Percentiles rank a stretch among this genome's conserved stretches.
These are phyloP conservation scores for Sporothrix pallida DNA, from an alignment of 2,329 filamentous ascomycete species.

Conservation along the genomic window DNA sequence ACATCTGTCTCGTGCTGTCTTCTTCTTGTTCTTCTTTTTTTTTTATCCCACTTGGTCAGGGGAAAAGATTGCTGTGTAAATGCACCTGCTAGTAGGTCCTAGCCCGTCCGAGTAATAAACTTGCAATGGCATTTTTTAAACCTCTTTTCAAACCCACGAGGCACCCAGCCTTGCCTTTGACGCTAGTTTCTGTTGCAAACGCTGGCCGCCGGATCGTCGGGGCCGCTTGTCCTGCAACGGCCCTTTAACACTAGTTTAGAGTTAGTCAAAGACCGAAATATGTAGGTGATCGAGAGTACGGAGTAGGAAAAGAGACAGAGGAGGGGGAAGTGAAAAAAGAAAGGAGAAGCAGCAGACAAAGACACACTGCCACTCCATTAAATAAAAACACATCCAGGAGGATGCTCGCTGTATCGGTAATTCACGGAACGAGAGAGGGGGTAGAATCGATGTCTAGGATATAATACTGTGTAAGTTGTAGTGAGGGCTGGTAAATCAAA, in stretches of 20 bases:
- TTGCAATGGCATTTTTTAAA: not conserved
- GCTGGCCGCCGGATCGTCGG: conserved; percentile 35
- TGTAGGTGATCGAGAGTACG: not conserved
- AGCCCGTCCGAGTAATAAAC: too few relatives aligned
- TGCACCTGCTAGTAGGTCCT: too few relatives aligned
- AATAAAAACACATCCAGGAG: too few relatives aligned
- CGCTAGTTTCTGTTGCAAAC: conserved; percentile 25
- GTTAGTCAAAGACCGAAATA: not conserved
- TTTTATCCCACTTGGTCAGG: too few relatives aligned
- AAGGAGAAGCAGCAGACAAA: too few relatives aligned
- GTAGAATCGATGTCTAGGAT: too few relatives aligned
- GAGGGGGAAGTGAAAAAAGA: too few relatives aligned
- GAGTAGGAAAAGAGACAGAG: not conserved
- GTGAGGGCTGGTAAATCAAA: not conserved
- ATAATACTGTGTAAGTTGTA: too few relatives aligned
- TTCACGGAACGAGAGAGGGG: not conserved
- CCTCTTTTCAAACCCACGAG: conserved; percentile 8
- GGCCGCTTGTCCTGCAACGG: conserved; percentile 32
- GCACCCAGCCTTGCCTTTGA: not conserved
- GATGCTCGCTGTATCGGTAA: not conserved
- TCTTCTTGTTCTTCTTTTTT: too few relatives aligned
- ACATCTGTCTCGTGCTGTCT: too few relatives aligned
- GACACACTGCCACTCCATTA: too few relatives aligned
- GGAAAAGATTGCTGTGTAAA: too few relatives aligned
- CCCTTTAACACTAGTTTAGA: conserved; percentile 22